phyloP scores from a whole-genome alignment of 768 basidiomycete species.

The Lactarius hengduanensis region DNA sequence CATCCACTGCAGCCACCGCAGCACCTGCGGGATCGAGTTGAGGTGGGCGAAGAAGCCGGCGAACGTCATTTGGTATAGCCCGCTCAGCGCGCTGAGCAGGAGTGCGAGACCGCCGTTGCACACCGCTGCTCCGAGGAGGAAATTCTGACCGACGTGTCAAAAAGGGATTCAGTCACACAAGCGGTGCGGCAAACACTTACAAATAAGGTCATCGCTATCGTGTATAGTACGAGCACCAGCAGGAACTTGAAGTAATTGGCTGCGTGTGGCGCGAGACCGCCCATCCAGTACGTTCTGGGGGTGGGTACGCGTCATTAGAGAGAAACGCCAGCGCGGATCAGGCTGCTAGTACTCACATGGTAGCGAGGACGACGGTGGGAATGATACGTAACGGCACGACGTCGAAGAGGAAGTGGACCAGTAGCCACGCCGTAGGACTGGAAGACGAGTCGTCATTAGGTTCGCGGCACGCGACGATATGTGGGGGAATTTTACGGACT shows the following conservation, averaged over 20 bases:
- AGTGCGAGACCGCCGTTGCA: slow-evolving; percentile 88
- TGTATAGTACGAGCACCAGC: slow-evolving; percentile 83
- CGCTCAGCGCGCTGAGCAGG: slow-evolving; percentile 73
- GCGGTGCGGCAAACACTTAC: slow-evolving; percentile 43
- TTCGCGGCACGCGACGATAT: neutral
- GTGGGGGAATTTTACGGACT: slow-evolving; percentile 42
- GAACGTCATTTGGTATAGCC: slow-evolving; percentile 81
- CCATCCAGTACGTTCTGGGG: slow-evolving; percentile 89
- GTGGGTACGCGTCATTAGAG: neutral
- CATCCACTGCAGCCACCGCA: slow-evolving; percentile 93
- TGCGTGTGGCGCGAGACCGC: slow-evolving; percentile 75
- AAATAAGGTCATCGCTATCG: slow-evolving; percentile 82
- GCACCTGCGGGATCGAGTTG: slow-evolving; percentile 77
- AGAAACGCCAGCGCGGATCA: neutral
- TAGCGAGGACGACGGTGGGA: slow-evolving; percentile 82
- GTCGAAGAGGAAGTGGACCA: slow-evolving; percentile 87
- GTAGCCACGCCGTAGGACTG: slow-evolving; percentile 87
- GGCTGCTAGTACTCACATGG: slow-evolving; percentile 55
- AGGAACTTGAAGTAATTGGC: slow-evolving; percentile 93
- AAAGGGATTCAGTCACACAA: neutral
- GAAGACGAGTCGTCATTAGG: slow-evolving; percentile 7
- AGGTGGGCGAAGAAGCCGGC: slow-evolving; percentile 95
- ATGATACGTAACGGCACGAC: slow-evolving; percentile 85
- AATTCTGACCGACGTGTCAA: slow-evolving; percentile 55
- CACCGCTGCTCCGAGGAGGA: slow-evolving; percentile 83